Percentiles rank a stretch among this genome's conserved stretches.
phyloP scores from a whole-genome alignment of 768 basidiomycete species.

The Gloeophyllum trabeum region DNA sequence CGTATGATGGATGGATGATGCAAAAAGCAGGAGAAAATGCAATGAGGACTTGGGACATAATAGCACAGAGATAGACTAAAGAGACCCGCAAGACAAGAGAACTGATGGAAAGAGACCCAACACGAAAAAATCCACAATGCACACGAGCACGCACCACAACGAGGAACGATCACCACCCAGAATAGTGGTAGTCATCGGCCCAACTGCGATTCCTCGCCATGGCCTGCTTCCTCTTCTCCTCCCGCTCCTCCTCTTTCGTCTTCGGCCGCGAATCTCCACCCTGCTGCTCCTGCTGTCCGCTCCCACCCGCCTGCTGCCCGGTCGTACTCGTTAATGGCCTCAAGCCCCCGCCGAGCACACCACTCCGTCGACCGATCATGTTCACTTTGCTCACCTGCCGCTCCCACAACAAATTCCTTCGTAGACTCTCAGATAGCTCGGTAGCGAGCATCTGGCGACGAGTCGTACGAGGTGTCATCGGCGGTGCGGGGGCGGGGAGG shows the following conservation, averaged over 20 bases:
- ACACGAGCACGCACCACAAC: no score
- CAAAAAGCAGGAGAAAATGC: no score
- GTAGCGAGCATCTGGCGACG: constrained; percentile 74
- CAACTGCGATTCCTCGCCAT: constrained; percentile 55
- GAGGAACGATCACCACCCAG: constrained; percentile 65
- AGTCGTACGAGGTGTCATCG: constrained; percentile 80
- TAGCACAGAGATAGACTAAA: no score
- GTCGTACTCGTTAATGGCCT: constrained; percentile 22
- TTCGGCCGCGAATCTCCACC: constrained; percentile 13
- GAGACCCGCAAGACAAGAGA: no score
- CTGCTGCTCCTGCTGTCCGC: no score
- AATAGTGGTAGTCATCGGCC: constrained; percentile 55
- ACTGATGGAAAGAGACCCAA: no score
- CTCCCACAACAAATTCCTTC: constrained; percentile 76
- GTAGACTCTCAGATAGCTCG: constrained; percentile 77
- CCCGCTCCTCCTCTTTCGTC: constrained; percentile 16
- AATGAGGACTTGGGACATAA: no score
- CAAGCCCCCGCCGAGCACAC: constrained; percentile 16
- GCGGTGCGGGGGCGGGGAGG: constrained; percentile 49
- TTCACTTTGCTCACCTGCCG: constrained; percentile 51
- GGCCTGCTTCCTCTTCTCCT: constrained; percentile 13
- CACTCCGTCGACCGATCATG: constrained; percentile 21
- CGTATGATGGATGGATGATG: no score
- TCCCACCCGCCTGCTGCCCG: constrained; percentile 4
- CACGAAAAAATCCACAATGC: no score